phyloP scores from a whole-genome alignment of 805 yeast genomes.

The Candida taoyuanica region DNA sequence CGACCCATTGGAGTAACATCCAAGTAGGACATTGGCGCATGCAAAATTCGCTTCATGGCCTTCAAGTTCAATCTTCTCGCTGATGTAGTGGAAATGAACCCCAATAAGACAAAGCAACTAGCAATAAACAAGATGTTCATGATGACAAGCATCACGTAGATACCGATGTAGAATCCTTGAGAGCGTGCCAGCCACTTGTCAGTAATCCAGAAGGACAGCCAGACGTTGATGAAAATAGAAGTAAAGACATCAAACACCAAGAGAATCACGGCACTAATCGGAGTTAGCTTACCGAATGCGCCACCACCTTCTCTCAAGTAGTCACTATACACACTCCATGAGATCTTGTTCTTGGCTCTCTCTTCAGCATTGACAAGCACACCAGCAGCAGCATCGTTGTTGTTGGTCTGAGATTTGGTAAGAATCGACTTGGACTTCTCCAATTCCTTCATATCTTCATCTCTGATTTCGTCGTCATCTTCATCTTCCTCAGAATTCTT shows the following conservation, averaged over 20 bases:
- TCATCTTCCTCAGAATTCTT: conserved; percentile 27
- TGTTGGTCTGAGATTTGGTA: conserved; percentile 16
- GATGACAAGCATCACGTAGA: conserved; percentile 59
- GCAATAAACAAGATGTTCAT: conserved; percentile 41
- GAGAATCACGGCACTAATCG: conserved; percentile 26
- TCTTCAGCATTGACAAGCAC: conserved; percentile 46
- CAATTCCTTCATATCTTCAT: conserved; percentile 16
- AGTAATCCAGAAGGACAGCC: conserved; percentile 82
- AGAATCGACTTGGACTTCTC: conserved; percentile 4
- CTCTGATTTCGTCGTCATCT: conserved; percentile 25
- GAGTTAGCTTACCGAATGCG: conserved; percentile 29
- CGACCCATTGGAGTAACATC: conserved; percentile 89
- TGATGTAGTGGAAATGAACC: conserved; percentile 49
- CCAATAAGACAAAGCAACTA: conserved; percentile 41
- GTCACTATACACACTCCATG: conserved; percentile 41
- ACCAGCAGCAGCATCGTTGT: conserved; percentile 28
- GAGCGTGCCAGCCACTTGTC: conserved; percentile 43
- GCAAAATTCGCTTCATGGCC: conserved; percentile 57
- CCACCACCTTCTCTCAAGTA: conserved; percentile 58
- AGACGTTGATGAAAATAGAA: conserved; percentile 58
- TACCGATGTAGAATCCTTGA: conserved; percentile 64
- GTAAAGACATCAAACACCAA: conserved; percentile 42
- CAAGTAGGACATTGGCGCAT: conserved; percentile 77
- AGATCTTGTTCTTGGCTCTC: conserved; percentile 53
- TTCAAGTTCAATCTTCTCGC: conserved; percentile 54